Evolutionary conservation across 1,284 basidiomycete genomes (phyloP), one percentile per base, ranked within the genome.

Genomic region (Heterobasidion annosum): DNA sequence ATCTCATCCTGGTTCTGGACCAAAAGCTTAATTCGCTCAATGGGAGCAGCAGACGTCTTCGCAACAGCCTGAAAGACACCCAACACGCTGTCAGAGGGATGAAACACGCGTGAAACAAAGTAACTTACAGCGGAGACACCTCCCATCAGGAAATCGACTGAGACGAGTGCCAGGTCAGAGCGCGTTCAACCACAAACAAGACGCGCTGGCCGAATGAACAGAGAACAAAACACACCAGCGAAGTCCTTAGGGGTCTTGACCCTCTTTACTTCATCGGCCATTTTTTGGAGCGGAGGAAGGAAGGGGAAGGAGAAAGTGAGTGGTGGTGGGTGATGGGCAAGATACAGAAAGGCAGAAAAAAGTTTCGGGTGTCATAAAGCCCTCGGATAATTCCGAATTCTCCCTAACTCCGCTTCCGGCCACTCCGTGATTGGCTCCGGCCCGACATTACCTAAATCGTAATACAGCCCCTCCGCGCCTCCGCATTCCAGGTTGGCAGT

Each of bases 1-100:
- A 92, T 92, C 77, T 91, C 89, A 82, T 91, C 89, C 79, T 98
- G 94, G 79, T 98, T 98, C 77, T 98, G 94, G 64, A 98, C 91
- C 70, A 98, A 79, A 68, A 98, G 85, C 86, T 93, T 98, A 77
- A 98, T 95, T 72, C 95, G 93, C 85, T 98, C 95, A 69, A 98
- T 98, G 77, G 96, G 95, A 60, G 95, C 95, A 66, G 95, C 95
- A 64, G 89, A 91, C 61, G 95, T 98, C 84, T 98, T 98, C 57
- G 95, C 89, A 72, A 98, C 92, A 64, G 95, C 94, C 88, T 91
- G 58, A 0, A 65, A 35, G 50, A 58, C 52, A 32, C 15, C n/a
- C 12, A 47, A 19, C 10, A 47, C 18, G 18, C 10, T 8, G n/a
- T n/a, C 16, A 47, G 18, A 53, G 50, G 50, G 60, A 44, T 62